Evolutionary conservation across 305 asterid genomes (phyloP), one percentile per base, ranked within the genome.

Genomic region (Solanum hybrid): DNA sequence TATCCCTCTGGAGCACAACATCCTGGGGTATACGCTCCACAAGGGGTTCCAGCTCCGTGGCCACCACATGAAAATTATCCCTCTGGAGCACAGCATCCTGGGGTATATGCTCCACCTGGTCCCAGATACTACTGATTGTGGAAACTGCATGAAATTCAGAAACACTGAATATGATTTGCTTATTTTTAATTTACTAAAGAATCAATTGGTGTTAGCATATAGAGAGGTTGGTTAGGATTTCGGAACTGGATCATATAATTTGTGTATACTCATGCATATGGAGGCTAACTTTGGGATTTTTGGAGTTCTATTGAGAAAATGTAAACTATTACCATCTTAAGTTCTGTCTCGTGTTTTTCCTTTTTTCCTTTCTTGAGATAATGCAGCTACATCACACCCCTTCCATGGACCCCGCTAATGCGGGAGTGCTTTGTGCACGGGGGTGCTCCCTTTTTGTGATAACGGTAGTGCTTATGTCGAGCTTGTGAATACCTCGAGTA

Each of bases 31-130:
- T 87, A 81, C 73, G 36, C 73, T n/a, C 89, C 72, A 64, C 80
- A 45, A 60, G 87, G 91, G 15, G 86, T 89, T 35, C 88, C 91
- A 84, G 31, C 80, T 42, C 75, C 45, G 76, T 12, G 91, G 85
- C 90, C 93, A 66, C 72, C 93, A 19, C 35, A 64, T 38, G 91
- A 91, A 75, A 90, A 81, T 71, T 85, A 75, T 45, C 91, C 86
- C 4, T 72, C 80, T 17, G 66, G 87, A 19, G 32, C 35, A 84
- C 92, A 86, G 36, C 84, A 85, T 80, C 71, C 80, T 9, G 90
- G 90, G 27, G 87, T 90, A 15, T 87, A 86, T 73, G 56, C 75
- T n/a, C 89, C 84, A 15, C 88, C 86, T 73, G 60, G 76, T 89
- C 92, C 89, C 10, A 64, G 87, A n/a, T 78, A 60, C 89, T 89